phyloP scores from a whole-genome alignment of 179 eudicot species.

The Camellia oleifera region DNA sequence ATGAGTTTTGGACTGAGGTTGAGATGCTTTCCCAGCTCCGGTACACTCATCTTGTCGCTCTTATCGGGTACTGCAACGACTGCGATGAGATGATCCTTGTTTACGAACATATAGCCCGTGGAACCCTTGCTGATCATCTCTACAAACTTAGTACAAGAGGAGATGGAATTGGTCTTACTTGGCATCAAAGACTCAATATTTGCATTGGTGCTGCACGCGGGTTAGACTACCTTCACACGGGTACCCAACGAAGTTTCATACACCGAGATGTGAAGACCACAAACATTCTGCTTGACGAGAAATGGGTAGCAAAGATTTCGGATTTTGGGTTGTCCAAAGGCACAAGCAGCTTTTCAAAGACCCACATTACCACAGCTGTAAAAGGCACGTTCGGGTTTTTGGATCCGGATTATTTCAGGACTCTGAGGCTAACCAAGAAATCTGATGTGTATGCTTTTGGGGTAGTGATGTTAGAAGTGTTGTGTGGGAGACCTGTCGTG shows the following conservation, averaged over 20 bases:
- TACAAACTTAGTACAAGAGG: not conserved
- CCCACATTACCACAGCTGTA: constrained; percentile 10
- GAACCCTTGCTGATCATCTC: constrained; percentile 14
- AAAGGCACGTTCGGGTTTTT: constrained; percentile 14
- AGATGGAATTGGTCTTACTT: not conserved
- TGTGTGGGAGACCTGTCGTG: constrained; percentile 11
- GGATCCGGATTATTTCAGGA: constrained; percentile 16
- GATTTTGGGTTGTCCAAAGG: constrained; percentile 16
- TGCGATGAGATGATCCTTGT: constrained; percentile 11
- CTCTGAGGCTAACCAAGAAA: constrained; percentile 11
- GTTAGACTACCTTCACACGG: constrained; percentile 10
- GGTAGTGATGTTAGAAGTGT: constrained; percentile 14
- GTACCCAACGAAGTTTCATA: constrained; percentile 11
- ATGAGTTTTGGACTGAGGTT: constrained; percentile 16
- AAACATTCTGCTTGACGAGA: constrained; percentile 9
- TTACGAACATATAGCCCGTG: constrained; percentile 2
- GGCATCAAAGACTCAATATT: constrained; percentile 13
- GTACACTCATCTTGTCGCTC: constrained; percentile 13
- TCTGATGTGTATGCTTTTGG: constrained; percentile 19
- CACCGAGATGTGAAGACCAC: constrained; percentile 12
- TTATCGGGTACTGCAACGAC: constrained; percentile 12
- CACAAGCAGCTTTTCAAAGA: not conserved
- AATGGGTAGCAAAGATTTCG: constrained; percentile 15
- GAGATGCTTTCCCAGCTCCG: constrained; percentile 13
- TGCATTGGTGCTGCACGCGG: constrained; percentile 16